Percentiles rank a stretch among this genome's conserved stretches.
Conservation (phyloP, 1,284 basidiomycete genomes). For the Kalmanozyma brasiliensis region DNA sequence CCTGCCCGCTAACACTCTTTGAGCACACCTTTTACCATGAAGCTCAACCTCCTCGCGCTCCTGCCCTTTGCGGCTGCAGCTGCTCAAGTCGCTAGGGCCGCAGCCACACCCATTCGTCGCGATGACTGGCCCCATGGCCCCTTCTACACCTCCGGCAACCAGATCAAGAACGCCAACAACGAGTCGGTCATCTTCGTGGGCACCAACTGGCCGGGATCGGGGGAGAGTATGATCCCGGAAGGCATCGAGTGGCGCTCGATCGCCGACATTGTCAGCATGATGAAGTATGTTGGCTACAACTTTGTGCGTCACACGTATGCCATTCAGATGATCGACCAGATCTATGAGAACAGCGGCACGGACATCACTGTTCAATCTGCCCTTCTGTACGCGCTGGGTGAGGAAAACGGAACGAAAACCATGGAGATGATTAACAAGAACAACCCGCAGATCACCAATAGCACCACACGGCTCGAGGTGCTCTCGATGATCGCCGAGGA, state of each 20-base stretch:
- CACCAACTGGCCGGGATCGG: conserved; percentile 44
- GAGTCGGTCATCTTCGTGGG: conserved; percentile 35
- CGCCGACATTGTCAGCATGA: conserved; percentile 29
- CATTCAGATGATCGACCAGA: conserved; percentile 50
- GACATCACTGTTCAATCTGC: conserved; percentile 34
- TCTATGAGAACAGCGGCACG: conserved; percentile 37
- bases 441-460: conserved; percentile 30
- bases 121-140: conserved; percentile 39
- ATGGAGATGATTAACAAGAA: conserved; percentile 35
- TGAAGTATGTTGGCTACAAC: conserved; percentile 44
- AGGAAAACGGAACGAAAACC: conserved; percentile 34
- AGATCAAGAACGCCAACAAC: conserved; percentile 38
- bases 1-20: not conserved
- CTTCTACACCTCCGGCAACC: conserved; percentile 26
- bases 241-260: conserved; percentile 38
- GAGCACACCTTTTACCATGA: conserved; percentile 14
- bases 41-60: conserved; percentile 20
- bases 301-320: conserved; percentile 45
- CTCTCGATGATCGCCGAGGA: conserved; percentile 30
- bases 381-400: conserved; percentile 23
- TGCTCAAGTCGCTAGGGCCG: conserved; percentile 16
- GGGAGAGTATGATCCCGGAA: conserved; percentile 44
- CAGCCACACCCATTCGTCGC: conserved; percentile 13
- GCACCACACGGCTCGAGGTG: conserved; percentile 36
- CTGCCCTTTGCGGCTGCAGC: conserved; percentile 18